phyloP scores from a whole-genome alignment of 2,329 filamentous ascomycete genomes.

The Botrytis tulipae region DNA sequence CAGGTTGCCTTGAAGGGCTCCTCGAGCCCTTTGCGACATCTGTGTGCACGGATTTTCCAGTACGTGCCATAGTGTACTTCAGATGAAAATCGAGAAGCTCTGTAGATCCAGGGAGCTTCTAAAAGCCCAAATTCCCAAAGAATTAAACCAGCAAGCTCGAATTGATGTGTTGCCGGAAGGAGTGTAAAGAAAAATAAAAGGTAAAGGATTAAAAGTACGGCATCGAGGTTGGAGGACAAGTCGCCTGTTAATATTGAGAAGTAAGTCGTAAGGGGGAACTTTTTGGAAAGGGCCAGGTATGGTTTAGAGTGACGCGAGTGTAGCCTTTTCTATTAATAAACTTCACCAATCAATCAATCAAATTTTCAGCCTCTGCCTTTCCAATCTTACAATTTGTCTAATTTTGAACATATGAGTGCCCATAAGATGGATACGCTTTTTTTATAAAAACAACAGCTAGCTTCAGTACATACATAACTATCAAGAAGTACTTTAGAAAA shows the following conservation, averaged over 20 bases:
- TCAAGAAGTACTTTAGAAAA: not conserved
- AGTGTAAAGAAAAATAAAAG: slow-evolving; percentile 34
- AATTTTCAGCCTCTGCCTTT: slow-evolving; percentile 19
- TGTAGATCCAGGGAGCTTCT: slow-evolving; percentile 27
- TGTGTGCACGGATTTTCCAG: slow-evolving; percentile 28
- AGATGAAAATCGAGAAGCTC: slow-evolving; percentile 25
- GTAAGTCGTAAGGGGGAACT: slow-evolving; percentile 21
- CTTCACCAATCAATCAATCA: slow-evolving; percentile 9
- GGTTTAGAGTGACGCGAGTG: slow-evolving; percentile 13
- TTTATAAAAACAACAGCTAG: not conserved
- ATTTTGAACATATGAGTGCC: not conserved
- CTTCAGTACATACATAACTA: not conserved
- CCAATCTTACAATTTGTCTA: not conserved
- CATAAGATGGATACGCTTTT: not conserved
- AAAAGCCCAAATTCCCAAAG: slow-evolving; percentile 26
- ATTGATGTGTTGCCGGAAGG: slow-evolving; percentile 27
- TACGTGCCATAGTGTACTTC: slow-evolving; percentile 31
- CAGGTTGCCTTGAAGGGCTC: slow-evolving; percentile 22
- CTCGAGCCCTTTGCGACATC: slow-evolving; percentile 24
- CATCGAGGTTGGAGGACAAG: slow-evolving; percentile 32
- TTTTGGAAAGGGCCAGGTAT: slow-evolving; percentile 19
- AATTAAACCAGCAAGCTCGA: slow-evolving; percentile 22
- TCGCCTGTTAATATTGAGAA: slow-evolving; percentile 16
- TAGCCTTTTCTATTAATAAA: slow-evolving; percentile 23
- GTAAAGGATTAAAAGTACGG: slow-evolving; percentile 32